phyloP scores from a whole-genome alignment of 139 green algal genomes.

The Edaphochlamys debaryana region DNA sequence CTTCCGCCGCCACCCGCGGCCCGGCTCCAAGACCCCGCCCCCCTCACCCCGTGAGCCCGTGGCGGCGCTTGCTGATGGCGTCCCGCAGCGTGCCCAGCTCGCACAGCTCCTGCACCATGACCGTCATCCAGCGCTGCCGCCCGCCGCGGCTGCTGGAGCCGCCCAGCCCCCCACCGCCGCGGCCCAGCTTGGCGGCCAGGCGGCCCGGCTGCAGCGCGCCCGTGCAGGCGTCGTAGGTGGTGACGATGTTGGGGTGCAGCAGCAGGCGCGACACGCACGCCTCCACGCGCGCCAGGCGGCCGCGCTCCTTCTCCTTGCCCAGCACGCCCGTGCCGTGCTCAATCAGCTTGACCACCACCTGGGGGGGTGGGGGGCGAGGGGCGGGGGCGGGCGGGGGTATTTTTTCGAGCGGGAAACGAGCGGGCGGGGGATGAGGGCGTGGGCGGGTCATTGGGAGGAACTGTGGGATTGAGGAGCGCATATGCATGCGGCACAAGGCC shows the following conservation, averaged over 20 bases:
- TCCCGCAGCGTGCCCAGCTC: constrained; percentile 44
- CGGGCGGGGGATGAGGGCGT: too few relatives aligned
- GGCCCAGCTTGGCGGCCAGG: constrained; percentile 17
- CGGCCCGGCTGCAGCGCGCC: constrained; percentile 13
- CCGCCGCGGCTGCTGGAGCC: neutral
- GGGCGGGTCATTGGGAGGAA: too few relatives aligned
- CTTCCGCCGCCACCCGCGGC: too few relatives aligned
- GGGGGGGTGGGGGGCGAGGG: too few relatives aligned
- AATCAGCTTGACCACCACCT: constrained; percentile 61
- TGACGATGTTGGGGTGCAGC: constrained; percentile 54
- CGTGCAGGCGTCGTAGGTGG: constrained; percentile 58
- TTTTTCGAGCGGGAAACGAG: too few relatives aligned
- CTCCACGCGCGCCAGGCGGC: constrained; percentile 39
- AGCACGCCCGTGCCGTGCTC: constrained; percentile 54
- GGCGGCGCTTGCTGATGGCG: constrained; percentile 31
- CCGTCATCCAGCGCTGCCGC: constrained; percentile 52
- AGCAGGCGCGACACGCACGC: constrained; percentile 49
- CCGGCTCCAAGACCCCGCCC: too few relatives aligned
- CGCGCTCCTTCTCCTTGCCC: constrained; percentile 56
- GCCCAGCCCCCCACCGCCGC: neutral
- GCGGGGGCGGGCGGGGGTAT: too few relatives aligned
- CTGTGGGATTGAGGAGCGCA: too few relatives aligned
- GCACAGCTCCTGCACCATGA: constrained; percentile 60
- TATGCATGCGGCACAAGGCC: too few relatives aligned
- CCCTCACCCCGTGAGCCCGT: neutral